Evolutionary conservation across 805 yeast genomes (phyloP).

Genomic region (Lipomyces mesembrius): DNA sequence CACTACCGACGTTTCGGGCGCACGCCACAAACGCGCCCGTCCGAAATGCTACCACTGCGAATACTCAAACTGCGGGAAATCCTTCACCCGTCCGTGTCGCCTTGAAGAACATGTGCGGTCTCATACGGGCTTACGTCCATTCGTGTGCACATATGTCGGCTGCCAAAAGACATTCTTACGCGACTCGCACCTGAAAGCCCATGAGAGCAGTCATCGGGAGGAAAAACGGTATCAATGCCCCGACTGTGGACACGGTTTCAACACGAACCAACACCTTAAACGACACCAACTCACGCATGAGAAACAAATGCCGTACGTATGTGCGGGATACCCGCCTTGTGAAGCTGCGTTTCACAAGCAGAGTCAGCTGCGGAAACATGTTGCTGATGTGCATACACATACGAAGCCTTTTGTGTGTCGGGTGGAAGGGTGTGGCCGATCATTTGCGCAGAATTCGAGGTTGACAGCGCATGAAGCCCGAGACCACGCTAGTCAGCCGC

Average conservation of each 20-base stretch:
- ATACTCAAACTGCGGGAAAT: constrained; percentile 68
- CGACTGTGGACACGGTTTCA: constrained; percentile 80
- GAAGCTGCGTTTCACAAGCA: constrained; percentile 70
- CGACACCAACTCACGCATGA: constrained; percentile 86
- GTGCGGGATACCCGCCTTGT: constrained; percentile 64
- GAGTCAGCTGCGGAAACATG: constrained; percentile 75
- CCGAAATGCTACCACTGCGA: constrained; percentile 69
- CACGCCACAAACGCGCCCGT: constrained; percentile 46
- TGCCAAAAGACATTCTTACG: constrained; percentile 73
- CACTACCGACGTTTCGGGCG: neutral
- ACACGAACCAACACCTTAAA: constrained; percentile 75
- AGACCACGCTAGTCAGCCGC: constrained; percentile 55
- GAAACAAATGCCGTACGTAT: constrained; percentile 56
- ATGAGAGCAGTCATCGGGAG: constrained; percentile 49
- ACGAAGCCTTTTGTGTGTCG: constrained; percentile 51
- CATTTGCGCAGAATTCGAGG: constrained; percentile 66
- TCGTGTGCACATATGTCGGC: constrained; percentile 55
- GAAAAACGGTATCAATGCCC: constrained; percentile 48
- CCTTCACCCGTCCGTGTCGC: constrained; percentile 79
- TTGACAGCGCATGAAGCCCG: constrained; percentile 68
- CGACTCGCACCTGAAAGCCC: constrained; percentile 80
- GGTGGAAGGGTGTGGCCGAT: constrained; percentile 67
- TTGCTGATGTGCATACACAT: constrained; percentile 62
- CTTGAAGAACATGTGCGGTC: constrained; percentile 79
- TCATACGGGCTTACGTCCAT: constrained; percentile 82